Evolutionary conservation across 257 asterid species (phyloP).

Genomic region (Asclepias syriaca): DNA sequence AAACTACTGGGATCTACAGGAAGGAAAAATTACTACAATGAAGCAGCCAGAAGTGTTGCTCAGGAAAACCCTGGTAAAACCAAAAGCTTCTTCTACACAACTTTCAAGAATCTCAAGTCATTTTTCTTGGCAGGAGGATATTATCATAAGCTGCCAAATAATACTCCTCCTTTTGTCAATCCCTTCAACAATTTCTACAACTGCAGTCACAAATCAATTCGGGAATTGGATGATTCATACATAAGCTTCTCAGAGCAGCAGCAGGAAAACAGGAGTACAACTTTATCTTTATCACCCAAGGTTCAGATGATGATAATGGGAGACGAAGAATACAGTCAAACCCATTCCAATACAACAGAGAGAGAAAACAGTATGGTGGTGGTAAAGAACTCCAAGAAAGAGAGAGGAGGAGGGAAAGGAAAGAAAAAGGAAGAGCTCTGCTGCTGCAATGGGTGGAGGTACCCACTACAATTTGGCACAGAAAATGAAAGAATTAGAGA

Average conservation of each 20-base stretch:
- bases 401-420: slow-evolving; percentile 27
- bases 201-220: slow-evolving; percentile 21
- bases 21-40: slow-evolving; percentile 27
- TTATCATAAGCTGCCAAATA: slow-evolving; percentile 36
- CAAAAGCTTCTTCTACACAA: slow-evolving; percentile 36
- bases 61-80: slow-evolving; percentile 45
- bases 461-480: slow-evolving; percentile 26
- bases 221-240: slow-evolving; percentile 35
- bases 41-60: slow-evolving; percentile 47
- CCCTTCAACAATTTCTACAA: slow-evolving; percentile 27
- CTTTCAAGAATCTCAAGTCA: slow-evolving; percentile 44
- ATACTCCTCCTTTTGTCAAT: slow-evolving; percentile 16
- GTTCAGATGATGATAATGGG: slow-evolving; percentile 22
- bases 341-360: slow-evolving; percentile 24
- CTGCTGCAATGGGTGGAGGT: slow-evolving; percentile 25
- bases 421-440: slow-evolving; percentile 24
- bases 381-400: slow-evolving; percentile 17
- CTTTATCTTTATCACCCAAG: slow-evolving; percentile 1
- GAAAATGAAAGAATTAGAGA: slow-evolving; percentile 63
- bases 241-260: slow-evolving; percentile 33
- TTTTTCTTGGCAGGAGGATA: slow-evolving; percentile 26
- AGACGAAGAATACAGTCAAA: slow-evolving; percentile 26
- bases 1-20: slow-evolving; percentile 17
- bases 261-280: slow-evolving; percentile 18
- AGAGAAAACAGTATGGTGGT: slow-evolving; percentile 8